Evolutionary conservation across 73 alveolate species (phyloP), one percentile per base, ranked within the genome.

Genomic region (Paraurostyla sp.): DNA sequence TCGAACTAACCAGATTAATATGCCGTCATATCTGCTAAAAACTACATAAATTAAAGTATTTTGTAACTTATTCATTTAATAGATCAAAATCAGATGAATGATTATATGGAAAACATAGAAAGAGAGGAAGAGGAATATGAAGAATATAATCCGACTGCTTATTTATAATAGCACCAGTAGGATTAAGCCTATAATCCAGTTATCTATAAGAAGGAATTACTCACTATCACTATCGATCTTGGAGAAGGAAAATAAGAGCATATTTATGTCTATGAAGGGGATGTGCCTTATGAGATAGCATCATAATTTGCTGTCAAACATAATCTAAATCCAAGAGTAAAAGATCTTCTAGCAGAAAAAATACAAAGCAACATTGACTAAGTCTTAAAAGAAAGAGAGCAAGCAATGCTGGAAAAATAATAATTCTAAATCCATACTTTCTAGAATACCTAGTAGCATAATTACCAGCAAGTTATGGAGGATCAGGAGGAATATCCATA

Each of bases 221-320:
- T 75, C 11, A 46, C 40, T 4, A 75, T 75, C 46, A 75, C 87
- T 13, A 75, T 75, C 20, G 87, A 75, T 30, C 32, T 75, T 6
- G 87, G 87, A 6, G 87, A 73, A 9, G 87, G 87, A 18, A 43
- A 75, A 0, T 50, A 75, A 6, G 87, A 75, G 33, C 20, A 45
- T 49, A 75, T 75, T 6, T 18, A 2, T 15, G 87, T 75, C 2
- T 46, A 36, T 29, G 62, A 22, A 22, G 71, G 51, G 4, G 68
- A 42, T 30, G 33, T 1, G 9, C 87, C 87, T 2, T 7, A 45
- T 3, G 46, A 42, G 16, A 20, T 75, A 30, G 87, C 87, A 16
- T 6, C 27, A 7, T 11, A 42, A 16, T 75, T 75, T 30, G 87
- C 87, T 16, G 22, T 23, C 18, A 75, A 49, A 30, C 71, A 75